Conservation (phyloP, 78 protist genomes). For the Dictyostelium firmibasis region DNA sequence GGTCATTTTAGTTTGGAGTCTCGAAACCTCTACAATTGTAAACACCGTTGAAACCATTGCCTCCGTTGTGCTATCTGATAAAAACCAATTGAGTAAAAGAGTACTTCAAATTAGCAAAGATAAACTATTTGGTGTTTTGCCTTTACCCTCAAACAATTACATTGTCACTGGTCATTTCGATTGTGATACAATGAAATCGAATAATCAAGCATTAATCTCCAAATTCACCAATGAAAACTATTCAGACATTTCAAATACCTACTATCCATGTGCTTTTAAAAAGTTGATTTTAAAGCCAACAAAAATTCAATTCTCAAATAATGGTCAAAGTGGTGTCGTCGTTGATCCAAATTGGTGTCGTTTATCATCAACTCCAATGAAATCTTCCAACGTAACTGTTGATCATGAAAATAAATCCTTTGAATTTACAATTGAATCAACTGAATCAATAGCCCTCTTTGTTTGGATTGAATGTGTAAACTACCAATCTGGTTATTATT, state of each 20-base stretch:
- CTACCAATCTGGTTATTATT: constrained; percentile 13
- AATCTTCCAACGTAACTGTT: neutral
- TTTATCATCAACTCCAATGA: neutral
- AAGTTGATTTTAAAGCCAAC: constrained; percentile 33
- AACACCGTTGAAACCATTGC: neutral
- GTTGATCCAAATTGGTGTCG: neutral
- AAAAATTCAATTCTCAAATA: neutral
- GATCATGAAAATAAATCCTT: neutral
- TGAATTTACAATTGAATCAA: neutral
- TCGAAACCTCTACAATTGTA: neutral
- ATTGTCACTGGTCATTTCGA: neutral
- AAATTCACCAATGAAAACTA: neutral
- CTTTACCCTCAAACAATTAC: neutral
- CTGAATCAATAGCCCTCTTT: constrained; percentile 41
- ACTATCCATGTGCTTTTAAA: constrained; percentile 34
- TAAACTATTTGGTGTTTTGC: neutral
- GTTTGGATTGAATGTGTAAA: constrained; percentile 38
- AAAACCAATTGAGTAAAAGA: neutral
- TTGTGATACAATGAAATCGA: neutral
- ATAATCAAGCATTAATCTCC: neutral
- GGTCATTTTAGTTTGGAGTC: neutral
- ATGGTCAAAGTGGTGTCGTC: neutral
- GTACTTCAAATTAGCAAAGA: neutral
- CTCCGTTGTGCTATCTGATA: neutral
- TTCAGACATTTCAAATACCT: constrained; percentile 14